Conservation (phyloP, 768 basidiomycete species). For the Lactarius akahatsu region DNA sequence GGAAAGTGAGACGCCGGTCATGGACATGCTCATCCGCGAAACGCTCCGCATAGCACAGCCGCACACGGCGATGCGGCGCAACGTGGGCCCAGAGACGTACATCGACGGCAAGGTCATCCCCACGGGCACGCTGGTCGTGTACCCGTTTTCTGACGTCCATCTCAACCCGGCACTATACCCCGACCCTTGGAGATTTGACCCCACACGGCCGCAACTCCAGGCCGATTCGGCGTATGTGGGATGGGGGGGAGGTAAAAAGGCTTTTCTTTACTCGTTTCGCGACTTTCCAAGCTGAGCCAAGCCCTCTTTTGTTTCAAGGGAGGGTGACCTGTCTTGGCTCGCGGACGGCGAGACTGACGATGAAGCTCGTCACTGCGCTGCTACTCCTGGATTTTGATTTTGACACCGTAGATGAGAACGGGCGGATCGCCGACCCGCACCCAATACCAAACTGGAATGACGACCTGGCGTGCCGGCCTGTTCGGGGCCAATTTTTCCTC, state of each 20-base stretch:
- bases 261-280: slow-evolving; percentile 28
- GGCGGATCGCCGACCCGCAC: slow-evolving; percentile 43
- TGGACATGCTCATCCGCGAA: slow-evolving; percentile 73
- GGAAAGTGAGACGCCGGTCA: slow-evolving; percentile 66
- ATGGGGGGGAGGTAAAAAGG: slow-evolving; percentile 71
- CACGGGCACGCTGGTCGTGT: slow-evolving; percentile 72
- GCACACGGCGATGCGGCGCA: slow-evolving; percentile 77
- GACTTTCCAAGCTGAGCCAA: slow-evolving; percentile 18
- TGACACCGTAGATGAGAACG: slow-evolving; percentile 53
- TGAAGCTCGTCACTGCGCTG: slow-evolving; percentile 69
- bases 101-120: slow-evolving; percentile 70
- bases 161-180: slow-evolving; percentile 69
- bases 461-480: slow-evolving; percentile 63
- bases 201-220: slow-evolving; percentile 45
- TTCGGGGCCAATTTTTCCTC: slow-evolving; percentile 53
- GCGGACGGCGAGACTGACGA: slow-evolving; percentile 69
- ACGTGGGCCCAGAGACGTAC: slow-evolving; percentile 67
- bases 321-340: slow-evolving; percentile 71
- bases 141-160: slow-evolving; percentile 80
- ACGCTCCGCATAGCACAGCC: slow-evolving; percentile 78
- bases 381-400: slow-evolving; percentile 65
- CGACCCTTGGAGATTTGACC: slow-evolving; percentile 78
- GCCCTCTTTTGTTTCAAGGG: slow-evolving; percentile 41
- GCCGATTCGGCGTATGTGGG: slow-evolving; percentile 65
- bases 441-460: slow-evolving; percentile 81